Evolutionary conservation across 2,329 filamentous ascomycete species (phyloP).

Genomic region (Ophiostoma angusticollis): DNA sequence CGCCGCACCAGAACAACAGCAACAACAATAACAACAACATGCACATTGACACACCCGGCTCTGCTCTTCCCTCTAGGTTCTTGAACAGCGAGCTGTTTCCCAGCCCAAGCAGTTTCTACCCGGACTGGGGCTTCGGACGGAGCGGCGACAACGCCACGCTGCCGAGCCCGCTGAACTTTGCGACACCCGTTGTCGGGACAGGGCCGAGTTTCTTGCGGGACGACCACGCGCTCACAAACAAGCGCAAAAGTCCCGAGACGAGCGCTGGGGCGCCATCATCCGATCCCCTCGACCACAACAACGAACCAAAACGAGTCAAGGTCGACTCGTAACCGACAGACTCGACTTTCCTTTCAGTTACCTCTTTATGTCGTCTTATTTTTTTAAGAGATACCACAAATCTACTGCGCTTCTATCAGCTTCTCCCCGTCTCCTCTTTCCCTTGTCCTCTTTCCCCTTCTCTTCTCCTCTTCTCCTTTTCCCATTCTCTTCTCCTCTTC

Average conservation of each 20-base stretch:
- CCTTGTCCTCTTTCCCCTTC: neutral
- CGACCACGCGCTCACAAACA: conserved; percentile 29
- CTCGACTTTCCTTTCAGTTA: neutral
- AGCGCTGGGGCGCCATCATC: conserved; percentile 26
- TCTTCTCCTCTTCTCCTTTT: neutral
- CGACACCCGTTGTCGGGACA: conserved; percentile 58
- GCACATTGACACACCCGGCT: conserved; percentile 72
- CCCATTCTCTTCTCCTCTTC: neutral
- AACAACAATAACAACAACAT: conserved; percentile 31
- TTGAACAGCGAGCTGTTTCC: conserved; percentile 78
- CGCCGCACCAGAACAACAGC: conserved; percentile 48
- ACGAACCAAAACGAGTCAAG: conserved; percentile 41
- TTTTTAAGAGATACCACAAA: conserved; percentile 5
- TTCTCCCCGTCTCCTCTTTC: neutral
- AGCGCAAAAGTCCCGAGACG: conserved; percentile 45
- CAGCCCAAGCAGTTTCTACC: conserved; percentile 84
- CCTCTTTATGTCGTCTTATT: neutral
- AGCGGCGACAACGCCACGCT: conserved; percentile 67
- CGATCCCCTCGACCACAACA: conserved; percentile 28
- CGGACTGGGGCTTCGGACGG: conserved; percentile 70
- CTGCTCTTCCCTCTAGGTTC: conserved; percentile 82
- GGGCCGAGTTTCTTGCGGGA: conserved; percentile 52
- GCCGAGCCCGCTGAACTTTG: conserved; percentile 84
- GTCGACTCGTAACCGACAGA: conserved; percentile 28
- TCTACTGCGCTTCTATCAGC: neutral